These are phyloP conservation scores for Epicoccum sorghinum DNA, from an alignment of 2,329 filamentous ascomycete genomes.

Conservation along the genomic window DNA sequence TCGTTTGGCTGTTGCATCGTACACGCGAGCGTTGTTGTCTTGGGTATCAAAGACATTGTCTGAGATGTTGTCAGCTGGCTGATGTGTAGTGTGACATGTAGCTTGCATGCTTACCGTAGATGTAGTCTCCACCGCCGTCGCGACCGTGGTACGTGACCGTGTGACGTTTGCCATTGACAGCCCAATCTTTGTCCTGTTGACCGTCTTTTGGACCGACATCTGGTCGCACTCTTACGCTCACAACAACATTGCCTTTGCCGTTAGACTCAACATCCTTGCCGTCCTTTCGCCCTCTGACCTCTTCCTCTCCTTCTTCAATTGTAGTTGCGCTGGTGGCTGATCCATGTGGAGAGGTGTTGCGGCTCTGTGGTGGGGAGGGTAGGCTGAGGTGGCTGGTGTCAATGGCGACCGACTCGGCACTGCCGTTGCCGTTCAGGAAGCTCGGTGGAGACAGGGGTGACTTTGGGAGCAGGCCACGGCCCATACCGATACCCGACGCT, in stretches of 20 bases:
- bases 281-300: constrained; percentile 56
- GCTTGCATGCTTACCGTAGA: constrained; percentile 72
- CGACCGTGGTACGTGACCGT: constrained; percentile 84
- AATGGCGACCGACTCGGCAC: constrained; percentile 77
- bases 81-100: constrained; percentile 5
- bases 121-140: constrained; percentile 86
- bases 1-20: constrained; percentile 91
- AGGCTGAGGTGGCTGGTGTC: constrained; percentile 71
- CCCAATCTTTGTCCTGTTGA: constrained; percentile 81
- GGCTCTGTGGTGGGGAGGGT: constrained; percentile 83
- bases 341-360: constrained; percentile 89
- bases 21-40: constrained; percentile 93
- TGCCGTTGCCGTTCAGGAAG: constrained; percentile 79
- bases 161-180: constrained; percentile 83
- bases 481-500: constrained; percentile 46
- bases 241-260: constrained; percentile 82
- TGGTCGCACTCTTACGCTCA: constrained; percentile 91
- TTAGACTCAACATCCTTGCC: constrained; percentile 39
- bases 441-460: constrained; percentile 66
- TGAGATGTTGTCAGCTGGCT: constrained; percentile 48
- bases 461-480: constrained; percentile 39
- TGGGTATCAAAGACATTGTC: constrained; percentile 96
- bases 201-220: constrained; percentile 71
- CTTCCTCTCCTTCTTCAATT: constrained; percentile 79
- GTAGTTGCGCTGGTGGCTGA: constrained; percentile 88